Evolutionary conservation across 2,329 filamentous ascomycete genomes (phyloP).

Genomic region (Apiospora kogelbergensis): DNA sequence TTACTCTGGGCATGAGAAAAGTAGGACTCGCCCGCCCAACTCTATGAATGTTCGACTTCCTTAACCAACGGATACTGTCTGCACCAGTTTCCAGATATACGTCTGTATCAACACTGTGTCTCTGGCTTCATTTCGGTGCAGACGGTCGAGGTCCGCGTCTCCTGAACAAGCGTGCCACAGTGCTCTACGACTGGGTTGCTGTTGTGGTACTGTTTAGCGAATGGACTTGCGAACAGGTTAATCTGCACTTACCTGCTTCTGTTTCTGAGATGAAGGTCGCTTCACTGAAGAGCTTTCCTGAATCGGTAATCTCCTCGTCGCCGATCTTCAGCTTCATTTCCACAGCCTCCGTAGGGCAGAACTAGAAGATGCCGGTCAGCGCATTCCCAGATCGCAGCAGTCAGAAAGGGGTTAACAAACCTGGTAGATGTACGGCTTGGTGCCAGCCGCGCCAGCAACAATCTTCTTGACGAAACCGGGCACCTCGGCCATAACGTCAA

Average conservation of each 20-base stretch:
- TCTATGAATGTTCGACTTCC: not conserved
- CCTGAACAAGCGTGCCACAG: not conserved
- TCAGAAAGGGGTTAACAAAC: constrained; percentile 46
- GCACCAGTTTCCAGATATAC: not conserved
- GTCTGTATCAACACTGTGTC: no score
- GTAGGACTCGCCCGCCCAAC: not conserved
- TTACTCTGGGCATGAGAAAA: not conserved
- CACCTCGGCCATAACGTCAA: constrained; percentile 96
- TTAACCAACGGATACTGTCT: not conserved
- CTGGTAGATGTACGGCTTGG: constrained; percentile 98
- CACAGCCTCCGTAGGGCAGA: constrained; percentile 59
- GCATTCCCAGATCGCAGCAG: not conserved
- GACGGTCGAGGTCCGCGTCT: not conserved
- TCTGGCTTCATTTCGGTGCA: not conserved
- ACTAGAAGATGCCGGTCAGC: constrained; percentile 49
- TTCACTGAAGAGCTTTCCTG: constrained; percentile 80
- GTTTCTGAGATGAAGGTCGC: constrained; percentile 87
- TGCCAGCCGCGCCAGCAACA: constrained; percentile 82
- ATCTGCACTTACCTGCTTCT: constrained; percentile 4
- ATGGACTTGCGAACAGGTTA: no score
- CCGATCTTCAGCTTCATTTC: constrained; percentile 83
- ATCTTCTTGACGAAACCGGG: constrained; percentile 95
- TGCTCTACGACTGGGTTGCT: constrained; percentile 1
- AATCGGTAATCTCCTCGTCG: constrained; percentile 74
- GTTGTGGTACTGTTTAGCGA: not conserved